A percentile compares a stretch with the other conserved stretches of the same genome.
Evolutionary conservation across 2,329 filamentous ascomycete genomes (phyloP).

Genomic region (Emmonsiellopsis sp.): DNA sequence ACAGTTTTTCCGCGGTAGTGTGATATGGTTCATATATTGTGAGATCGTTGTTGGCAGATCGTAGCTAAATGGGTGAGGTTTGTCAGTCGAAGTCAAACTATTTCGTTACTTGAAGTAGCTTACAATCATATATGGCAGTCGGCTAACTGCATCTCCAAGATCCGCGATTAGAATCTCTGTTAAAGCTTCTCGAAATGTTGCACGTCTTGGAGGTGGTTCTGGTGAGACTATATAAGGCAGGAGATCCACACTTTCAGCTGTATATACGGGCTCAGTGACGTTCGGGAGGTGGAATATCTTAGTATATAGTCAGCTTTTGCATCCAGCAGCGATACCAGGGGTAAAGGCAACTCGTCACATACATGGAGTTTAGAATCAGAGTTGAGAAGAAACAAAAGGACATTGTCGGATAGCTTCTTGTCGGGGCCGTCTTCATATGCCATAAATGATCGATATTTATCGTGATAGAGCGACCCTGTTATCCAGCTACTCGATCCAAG

Average conservation of each 20-base stretch:
- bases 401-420: slow-evolving; percentile 33
- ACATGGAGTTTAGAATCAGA: slow-evolving; percentile 66
- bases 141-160: slow-evolving; percentile 63
- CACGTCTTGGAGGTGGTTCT: slow-evolving; percentile 61
- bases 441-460: slow-evolving; percentile 49
- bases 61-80: slow-evolving; percentile 43
- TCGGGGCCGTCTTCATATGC: slow-evolving; percentile 15
- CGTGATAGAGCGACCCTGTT: slow-evolving; percentile 74
- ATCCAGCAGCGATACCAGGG: neutral
- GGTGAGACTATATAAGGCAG: slow-evolving; percentile 66
- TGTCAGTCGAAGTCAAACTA: neutral
- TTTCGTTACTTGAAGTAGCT: slow-evolving; percentile 23
- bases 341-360: slow-evolving; percentile 25
- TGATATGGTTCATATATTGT: slow-evolving; percentile 78
- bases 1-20: slow-evolving; percentile 17
- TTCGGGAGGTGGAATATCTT: slow-evolving; percentile 71
- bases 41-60: slow-evolving; percentile 71
- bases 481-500: slow-evolving; percentile 62
- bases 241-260: slow-evolving; percentile 66
- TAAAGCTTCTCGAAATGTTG: slow-evolving; percentile 61
- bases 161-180: slow-evolving; percentile 76
- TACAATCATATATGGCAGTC: slow-evolving; percentile 73
- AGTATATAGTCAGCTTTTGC: neutral
- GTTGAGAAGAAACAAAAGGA: slow-evolving; percentile 69
- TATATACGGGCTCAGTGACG: slow-evolving; percentile 60